A percentile compares a stretch with the other conserved stretches of the same genome.
These are phyloP conservation scores for Fragaria ananassa DNA, from an alignment of 306 rosid species.

Conservation along the genomic window DNA sequence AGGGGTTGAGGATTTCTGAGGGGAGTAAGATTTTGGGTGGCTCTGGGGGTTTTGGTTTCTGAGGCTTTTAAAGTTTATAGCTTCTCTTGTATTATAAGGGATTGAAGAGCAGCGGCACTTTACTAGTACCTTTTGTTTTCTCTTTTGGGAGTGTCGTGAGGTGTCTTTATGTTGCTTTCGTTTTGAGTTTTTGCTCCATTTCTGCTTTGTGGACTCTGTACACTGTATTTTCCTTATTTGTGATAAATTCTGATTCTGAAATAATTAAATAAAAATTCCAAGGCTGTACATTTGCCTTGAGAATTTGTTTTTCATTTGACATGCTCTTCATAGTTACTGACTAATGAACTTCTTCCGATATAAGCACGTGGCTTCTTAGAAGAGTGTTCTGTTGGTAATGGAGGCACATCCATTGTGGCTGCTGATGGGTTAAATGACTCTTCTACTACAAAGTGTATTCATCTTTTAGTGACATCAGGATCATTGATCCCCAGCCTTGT, in stretches of 20 bases:
- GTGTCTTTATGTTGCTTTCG: background rate
- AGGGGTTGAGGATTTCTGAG: background rate
- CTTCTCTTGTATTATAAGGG: background rate
- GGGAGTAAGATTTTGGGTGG: background rate
- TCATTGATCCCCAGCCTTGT: constrained; percentile 85
- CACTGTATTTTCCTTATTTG: background rate
- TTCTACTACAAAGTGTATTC: constrained; percentile 38
- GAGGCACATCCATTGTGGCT: constrained; percentile 35
- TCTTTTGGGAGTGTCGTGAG: background rate
- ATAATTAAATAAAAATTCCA: too few species aligned
- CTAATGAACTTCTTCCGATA: constrained; percentile 25
- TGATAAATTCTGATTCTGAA: background rate
- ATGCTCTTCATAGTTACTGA: constrained; percentile 16
- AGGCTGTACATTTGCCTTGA: background rate
- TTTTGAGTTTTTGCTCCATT: background rate
- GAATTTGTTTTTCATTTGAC: background rate
- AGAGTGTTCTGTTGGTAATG: constrained; percentile 55
- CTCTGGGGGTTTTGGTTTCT: background rate
- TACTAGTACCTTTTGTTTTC: background rate
- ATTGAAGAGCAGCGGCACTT: background rate
- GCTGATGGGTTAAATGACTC: constrained; percentile 38
- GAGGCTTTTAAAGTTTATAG: background rate
- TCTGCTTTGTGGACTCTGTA: background rate
- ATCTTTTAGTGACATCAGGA: constrained; percentile 89
- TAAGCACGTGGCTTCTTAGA: constrained; percentile 76